Conservation (phyloP, 2,329 filamentous ascomycete species). For the Calonectria fujianensis region DNA sequence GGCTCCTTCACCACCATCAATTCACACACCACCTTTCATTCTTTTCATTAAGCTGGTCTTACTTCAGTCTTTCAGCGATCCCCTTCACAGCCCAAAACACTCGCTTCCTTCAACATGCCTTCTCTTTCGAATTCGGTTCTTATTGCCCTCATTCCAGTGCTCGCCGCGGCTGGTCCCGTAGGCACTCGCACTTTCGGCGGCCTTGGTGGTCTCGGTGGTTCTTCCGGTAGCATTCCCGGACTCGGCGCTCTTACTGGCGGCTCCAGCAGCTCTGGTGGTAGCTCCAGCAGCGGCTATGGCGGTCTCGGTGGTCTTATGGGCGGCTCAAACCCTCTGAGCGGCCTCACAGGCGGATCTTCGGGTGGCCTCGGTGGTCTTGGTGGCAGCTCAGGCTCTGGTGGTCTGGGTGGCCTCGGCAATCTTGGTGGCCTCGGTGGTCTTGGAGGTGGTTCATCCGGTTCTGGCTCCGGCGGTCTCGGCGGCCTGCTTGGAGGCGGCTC, state of each 20-base stretch:
- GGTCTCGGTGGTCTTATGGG: conserved; percentile 3
- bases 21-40: conserved; percentile 9
- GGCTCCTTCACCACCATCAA: conserved; percentile 2
- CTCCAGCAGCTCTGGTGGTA: not conserved
- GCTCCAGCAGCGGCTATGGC: conserved; percentile 9
- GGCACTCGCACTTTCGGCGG: conserved; percentile 17
- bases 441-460: conserved; percentile 12
- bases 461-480: not conserved
- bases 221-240: not conserved
- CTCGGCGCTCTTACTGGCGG: not conserved
- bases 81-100: not conserved
- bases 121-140: conserved; percentile 17
- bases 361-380: not conserved
- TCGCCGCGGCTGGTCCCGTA: conserved; percentile 24
- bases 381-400: not conserved
- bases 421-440: not conserved
- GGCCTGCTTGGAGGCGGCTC: conserved; percentile 5
- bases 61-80: conserved; percentile 3
- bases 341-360: not conserved
- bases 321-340: not conserved
- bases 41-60: conserved; percentile 21
- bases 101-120: conserved; percentile 14
- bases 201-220: not conserved
- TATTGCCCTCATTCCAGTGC: conserved; percentile 11
- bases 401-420: not conserved